Evolutionary conservation across 139 green algal genomes (phyloP).

Genomic region (Marvania coccoides): DNA sequence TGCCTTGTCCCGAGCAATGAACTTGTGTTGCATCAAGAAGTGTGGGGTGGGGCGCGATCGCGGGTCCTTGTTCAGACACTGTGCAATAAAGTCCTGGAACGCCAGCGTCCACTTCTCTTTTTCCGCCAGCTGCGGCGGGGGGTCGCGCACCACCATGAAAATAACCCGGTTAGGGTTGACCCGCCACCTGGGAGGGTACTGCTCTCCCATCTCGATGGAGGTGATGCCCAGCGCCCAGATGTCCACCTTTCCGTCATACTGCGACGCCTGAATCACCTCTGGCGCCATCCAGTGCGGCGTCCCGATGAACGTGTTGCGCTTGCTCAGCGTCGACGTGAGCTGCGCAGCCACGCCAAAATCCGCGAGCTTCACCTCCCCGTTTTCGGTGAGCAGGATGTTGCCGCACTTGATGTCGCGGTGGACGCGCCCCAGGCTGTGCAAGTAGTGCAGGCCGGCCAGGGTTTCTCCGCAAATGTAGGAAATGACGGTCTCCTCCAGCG

Average conservation of each 20-base stretch:
- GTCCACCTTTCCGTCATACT: conserved; percentile 93
- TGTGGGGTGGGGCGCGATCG: conserved; percentile 53
- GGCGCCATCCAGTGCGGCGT: conserved; percentile 97
- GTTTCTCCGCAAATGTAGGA: conserved; percentile 78
- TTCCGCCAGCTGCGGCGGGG: conserved; percentile 58
- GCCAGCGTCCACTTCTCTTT: conserved; percentile 57
- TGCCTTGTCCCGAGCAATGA: conserved; percentile 6
- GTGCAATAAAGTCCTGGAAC: conserved; percentile 79
- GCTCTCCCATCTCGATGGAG: conserved; percentile 90
- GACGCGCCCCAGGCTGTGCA: conserved; percentile 72
- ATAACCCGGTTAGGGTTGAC: conserved; percentile 91
- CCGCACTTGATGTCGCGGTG: conserved; percentile 95
- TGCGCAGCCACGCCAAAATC: conserved; percentile 51
- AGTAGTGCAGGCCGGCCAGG: conserved; percentile 78
- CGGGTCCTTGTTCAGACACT: conserved; percentile 76
- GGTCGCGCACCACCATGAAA: conserved; percentile 85
- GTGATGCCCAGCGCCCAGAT: conserved; percentile 88
- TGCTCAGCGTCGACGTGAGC: conserved; percentile 77
- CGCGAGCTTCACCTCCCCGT: conserved; percentile 40
- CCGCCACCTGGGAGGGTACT: conserved; percentile 69
- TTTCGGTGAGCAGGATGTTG: conserved; percentile 87
- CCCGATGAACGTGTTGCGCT: conserved; percentile 93
- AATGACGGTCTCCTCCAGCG: conserved; percentile 71
- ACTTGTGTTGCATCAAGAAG: conserved; percentile 55
- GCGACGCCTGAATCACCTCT: conserved; percentile 84